Percentiles rank a stretch among this genome's conserved stretches.
These are phyloP conservation scores for Diaporthe citriasiana DNA, from an alignment of 2,329 filamentous ascomycete genomes.

Conservation along the genomic window DNA sequence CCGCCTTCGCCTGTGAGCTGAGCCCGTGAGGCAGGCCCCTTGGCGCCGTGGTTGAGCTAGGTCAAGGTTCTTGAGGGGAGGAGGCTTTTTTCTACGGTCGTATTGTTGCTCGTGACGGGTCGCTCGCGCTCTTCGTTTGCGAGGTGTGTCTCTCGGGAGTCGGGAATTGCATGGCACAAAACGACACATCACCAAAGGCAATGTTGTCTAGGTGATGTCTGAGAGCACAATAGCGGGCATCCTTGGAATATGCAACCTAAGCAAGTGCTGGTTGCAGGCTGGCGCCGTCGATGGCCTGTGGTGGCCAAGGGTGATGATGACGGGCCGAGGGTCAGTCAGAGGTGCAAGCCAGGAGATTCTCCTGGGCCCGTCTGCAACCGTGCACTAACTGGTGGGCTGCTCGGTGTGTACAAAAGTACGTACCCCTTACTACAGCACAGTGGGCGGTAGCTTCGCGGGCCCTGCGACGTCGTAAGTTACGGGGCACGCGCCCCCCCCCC, in stretches of 20 bases:
- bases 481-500: constrained; percentile 33
- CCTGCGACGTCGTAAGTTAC: constrained; percentile 40
- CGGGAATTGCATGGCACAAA: constrained; percentile 23
- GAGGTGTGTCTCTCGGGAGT: constrained; percentile 25
- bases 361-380: constrained; percentile 34
- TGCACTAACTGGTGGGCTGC: neutral
- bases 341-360: constrained; percentile 34
- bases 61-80: constrained; percentile 12
- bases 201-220: constrained; percentile 36
- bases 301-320: constrained; percentile 16
- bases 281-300: constrained; percentile 24
- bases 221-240: constrained; percentile 20
- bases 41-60: constrained; percentile 10
- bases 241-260: constrained; percentile 33
- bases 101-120: constrained; percentile 3
- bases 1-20: constrained; percentile 36
- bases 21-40: constrained; percentile 20
- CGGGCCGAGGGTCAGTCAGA: constrained; percentile 34
- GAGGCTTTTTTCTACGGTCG: neutral
- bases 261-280: constrained; percentile 27
- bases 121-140: neutral
- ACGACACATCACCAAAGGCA: constrained; percentile 24
- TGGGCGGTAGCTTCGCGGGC: constrained; percentile 36
- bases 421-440: constrained; percentile 22
- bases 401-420: constrained; percentile 25